These are phyloP conservation scores for Sordariomycetes sp. DNA, from an alignment of 2,329 filamentous ascomycete species.

Conservation along the genomic window DNA sequence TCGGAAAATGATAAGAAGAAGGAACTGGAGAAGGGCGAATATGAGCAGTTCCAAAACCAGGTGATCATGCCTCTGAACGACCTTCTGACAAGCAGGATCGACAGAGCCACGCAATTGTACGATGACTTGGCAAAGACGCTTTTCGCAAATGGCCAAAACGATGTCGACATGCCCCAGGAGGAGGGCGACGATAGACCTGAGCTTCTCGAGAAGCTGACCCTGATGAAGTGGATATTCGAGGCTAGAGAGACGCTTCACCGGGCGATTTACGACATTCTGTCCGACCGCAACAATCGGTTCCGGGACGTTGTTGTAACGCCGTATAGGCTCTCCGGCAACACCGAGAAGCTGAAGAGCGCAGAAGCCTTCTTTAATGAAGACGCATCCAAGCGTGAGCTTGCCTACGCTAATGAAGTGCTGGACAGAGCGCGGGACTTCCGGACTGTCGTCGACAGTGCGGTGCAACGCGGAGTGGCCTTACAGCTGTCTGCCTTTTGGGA, in stretches of 20 bases:
- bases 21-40: slow-evolving; percentile 67
- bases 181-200: slow-evolving; percentile 94
- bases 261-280: slow-evolving; percentile 75
- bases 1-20: slow-evolving; percentile 64
- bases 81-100: slow-evolving; percentile 67
- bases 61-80: slow-evolving; percentile 81
- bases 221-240: slow-evolving; percentile 96
- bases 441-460: slow-evolving; percentile 72
- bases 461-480: slow-evolving; percentile 78
- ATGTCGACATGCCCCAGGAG: slow-evolving; percentile 80
- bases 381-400: slow-evolving; percentile 58
- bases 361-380: slow-evolving; percentile 78
- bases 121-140: slow-evolving; percentile 64
- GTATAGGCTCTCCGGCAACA: slow-evolving; percentile 65
- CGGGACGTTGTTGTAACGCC: slow-evolving; percentile 75
- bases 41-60: slow-evolving; percentile 73
- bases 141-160: slow-evolving; percentile 52
- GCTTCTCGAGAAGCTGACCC: slow-evolving; percentile 83
- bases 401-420: slow-evolving; percentile 63
- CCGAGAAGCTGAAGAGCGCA: slow-evolving; percentile 71
- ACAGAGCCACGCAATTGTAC: slow-evolving; percentile 67
- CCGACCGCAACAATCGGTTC: slow-evolving; percentile 79
- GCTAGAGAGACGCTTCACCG: slow-evolving; percentile 81
- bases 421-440: slow-evolving; percentile 69
- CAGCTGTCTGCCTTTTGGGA: slow-evolving; percentile 97